Conservation (phyloP, 2,329 filamentous ascomycete species). For the Phialemonium atrogriseum region DNA sequence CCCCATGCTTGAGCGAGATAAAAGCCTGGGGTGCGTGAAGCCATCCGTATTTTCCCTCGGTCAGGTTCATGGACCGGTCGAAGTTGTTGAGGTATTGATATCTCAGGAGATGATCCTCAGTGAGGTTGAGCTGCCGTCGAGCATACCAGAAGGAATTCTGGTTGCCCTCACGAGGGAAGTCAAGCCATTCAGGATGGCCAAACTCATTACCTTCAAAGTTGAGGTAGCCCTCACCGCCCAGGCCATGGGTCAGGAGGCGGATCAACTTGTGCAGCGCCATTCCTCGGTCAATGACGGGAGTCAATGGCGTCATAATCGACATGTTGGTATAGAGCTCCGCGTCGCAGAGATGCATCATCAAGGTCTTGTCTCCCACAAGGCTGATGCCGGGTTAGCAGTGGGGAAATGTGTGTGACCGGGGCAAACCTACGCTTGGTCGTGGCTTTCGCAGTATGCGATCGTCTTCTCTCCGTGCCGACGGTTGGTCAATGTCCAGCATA, state of each 20-base stretch:
- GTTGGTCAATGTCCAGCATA: conserved; percentile 85
- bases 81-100: conserved; percentile 93
- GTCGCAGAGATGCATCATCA: conserved; percentile 98
- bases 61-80: conserved; percentile 82
- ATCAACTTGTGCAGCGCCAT: conserved; percentile 97
- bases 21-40: conserved; percentile 78
- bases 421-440: conserved; percentile 82
- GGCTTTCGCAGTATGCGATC: conserved; percentile 93
- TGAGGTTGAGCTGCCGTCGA: conserved; percentile 84
- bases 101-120: conserved; percentile 75
- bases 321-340: conserved; percentile 97
- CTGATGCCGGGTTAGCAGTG: conserved; percentile 32
- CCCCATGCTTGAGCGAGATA: conserved; percentile 87
- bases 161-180: conserved; percentile 92
- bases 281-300: conserved; percentile 80
- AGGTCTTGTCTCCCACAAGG: conserved; percentile 89
- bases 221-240: conserved; percentile 93
- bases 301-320: conserved; percentile 78
- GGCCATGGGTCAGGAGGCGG: conserved; percentile 78
- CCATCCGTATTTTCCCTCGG: conserved; percentile 88
- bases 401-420: neutral
- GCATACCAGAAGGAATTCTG: conserved; percentile 92
- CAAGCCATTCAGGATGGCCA: conserved; percentile 96
- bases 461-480: conserved; percentile 94
- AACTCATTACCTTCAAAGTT: conserved; percentile 99